Evolutionary conservation across 2,329 filamentous ascomycete species (phyloP).

Genomic region (Penicillium janthinellum): DNA sequence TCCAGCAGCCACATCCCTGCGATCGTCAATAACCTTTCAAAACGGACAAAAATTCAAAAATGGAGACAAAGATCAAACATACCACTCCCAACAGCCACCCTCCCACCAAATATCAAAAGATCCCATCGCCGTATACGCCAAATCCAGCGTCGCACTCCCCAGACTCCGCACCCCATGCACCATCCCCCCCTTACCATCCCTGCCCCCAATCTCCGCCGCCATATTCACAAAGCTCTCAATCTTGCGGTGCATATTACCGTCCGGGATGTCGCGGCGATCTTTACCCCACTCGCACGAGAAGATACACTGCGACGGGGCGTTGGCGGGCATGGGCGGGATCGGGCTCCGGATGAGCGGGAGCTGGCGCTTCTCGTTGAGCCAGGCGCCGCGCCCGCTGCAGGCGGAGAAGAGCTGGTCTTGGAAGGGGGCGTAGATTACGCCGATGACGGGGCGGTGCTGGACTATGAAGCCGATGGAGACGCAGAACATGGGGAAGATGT

Average conservation of each 20-base stretch:
- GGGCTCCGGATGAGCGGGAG: constrained; percentile 67
- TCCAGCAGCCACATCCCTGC: constrained; percentile 71
- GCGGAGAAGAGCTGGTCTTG: constrained; percentile 70
- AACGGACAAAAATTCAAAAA: not conserved
- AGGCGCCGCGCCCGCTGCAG: constrained; percentile 67
- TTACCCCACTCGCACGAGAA: constrained; percentile 82
- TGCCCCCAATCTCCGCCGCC: constrained; percentile 65
- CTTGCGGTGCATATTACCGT: constrained; percentile 71
- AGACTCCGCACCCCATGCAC: constrained; percentile 74
- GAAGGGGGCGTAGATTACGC: constrained; percentile 73
- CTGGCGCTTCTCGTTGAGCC: constrained; percentile 64
- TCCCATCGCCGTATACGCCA: constrained; percentile 75
- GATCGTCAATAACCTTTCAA: constrained; percentile 1
- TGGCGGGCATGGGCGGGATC: constrained; percentile 62
- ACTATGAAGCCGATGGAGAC: constrained; percentile 73
- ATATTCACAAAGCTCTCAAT: constrained; percentile 75
- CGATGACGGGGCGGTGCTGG: constrained; percentile 62
- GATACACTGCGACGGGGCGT: constrained; percentile 69
- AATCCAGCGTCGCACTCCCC: constrained; percentile 71
- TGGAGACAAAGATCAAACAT: not conserved
- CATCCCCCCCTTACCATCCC: constrained; percentile 72
- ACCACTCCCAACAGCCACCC: constrained; percentile 80
- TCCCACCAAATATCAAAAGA: constrained; percentile 83
- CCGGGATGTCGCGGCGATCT: constrained; percentile 66
- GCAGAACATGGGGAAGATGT: constrained; percentile 80